A percentile compares a stretch with the other conserved stretches of the same genome.
These are phyloP conservation scores for Lolium perenne DNA, from an alignment of 176 grass and related monocot genomes.

Conservation along the genomic window DNA sequence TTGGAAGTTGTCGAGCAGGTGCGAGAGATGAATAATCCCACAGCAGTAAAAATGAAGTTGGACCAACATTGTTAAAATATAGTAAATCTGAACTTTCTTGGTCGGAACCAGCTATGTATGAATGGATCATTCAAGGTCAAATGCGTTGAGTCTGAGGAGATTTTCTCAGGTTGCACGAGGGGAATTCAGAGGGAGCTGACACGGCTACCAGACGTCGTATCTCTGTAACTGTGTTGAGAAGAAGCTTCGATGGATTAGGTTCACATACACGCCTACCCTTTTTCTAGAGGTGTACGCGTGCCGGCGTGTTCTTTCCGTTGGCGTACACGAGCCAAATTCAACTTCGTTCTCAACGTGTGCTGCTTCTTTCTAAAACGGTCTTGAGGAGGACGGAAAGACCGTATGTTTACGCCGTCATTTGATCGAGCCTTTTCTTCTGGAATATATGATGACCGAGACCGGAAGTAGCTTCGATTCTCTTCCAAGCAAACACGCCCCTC, in stretches of 20 bases:
- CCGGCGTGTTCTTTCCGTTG: not conserved
- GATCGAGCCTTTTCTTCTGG: not conserved
- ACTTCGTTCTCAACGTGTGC: not conserved
- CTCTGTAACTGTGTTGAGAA: not conserved
- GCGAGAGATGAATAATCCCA: not conserved
- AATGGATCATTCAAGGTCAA: constrained; percentile 5
- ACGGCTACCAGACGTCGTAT: no score
- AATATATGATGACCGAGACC: not conserved
- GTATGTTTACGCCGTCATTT: not conserved
- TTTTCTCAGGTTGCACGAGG: not conserved
- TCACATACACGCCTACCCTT: not conserved
- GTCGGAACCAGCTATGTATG: not conserved
- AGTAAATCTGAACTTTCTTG: not conserved
- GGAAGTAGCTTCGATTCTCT: not conserved
- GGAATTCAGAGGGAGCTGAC: not conserved
- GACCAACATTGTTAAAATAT: no score
- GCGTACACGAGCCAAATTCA: not conserved
- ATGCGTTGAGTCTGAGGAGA: not conserved
- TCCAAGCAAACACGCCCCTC: no score
- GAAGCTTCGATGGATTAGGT: not conserved
- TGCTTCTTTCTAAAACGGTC: not conserved
- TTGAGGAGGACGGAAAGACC: not conserved
- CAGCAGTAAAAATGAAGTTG: not conserved
- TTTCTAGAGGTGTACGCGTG: not conserved
- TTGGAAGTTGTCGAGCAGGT: no score